Percentiles rank a stretch among this genome's conserved stretches.
Evolutionary conservation across 139 green algal genomes (phyloP).

Genomic region (Auxenochlorella pyrenoidosa): DNA sequence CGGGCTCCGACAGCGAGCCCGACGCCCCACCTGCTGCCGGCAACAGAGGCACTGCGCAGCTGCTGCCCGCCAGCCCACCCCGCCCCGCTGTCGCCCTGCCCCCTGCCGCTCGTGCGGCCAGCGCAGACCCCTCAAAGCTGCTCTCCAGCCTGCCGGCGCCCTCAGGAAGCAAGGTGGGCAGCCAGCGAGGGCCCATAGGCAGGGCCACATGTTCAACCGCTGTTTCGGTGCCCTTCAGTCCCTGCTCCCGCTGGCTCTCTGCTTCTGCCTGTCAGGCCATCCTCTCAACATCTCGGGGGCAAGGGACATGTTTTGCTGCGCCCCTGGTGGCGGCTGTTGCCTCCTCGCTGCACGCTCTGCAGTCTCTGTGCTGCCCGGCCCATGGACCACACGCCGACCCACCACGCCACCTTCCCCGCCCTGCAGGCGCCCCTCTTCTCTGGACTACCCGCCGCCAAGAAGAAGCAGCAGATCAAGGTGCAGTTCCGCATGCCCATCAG

Average conservation of each 20-base stretch:
- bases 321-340: no score
- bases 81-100: background rate
- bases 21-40: background rate
- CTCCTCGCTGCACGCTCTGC: no score
- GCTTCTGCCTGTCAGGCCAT: background rate
- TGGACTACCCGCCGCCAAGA: constrained; percentile 13
- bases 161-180: background rate
- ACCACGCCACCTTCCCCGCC: background rate
- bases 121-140: background rate
- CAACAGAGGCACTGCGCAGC: background rate
- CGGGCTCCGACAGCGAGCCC: constrained; percentile 5
- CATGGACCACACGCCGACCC: background rate
- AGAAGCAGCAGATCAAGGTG: constrained; percentile 14
- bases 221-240: no score
- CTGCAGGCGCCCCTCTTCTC: constrained; percentile 34
- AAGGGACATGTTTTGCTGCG: background rate
- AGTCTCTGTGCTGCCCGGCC: background rate
- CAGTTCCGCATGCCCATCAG: constrained; percentile 36
- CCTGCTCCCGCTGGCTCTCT: background rate
- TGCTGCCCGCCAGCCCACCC: background rate
- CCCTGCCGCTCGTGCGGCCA: no score
- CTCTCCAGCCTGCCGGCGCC: constrained; percentile 24
- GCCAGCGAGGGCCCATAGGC: no score
- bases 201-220: no score
- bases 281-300: background rate